Conservation (phyloP, 2,329 filamentous ascomycete species). For the Clarireedia sp. region DNA sequence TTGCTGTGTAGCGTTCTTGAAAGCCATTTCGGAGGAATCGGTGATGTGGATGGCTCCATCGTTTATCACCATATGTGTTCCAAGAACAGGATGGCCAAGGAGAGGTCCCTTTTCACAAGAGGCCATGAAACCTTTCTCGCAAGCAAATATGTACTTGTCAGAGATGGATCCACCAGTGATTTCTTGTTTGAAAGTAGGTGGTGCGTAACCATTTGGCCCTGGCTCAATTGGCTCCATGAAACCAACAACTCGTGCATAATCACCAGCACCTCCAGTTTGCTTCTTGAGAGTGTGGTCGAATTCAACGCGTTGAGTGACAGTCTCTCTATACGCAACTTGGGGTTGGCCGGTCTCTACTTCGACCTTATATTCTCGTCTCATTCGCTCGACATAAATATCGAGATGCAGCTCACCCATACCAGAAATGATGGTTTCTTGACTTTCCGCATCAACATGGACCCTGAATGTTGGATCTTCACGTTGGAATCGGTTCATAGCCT, state of each 20-base stretch:
- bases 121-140: constrained; percentile 85
- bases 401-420: constrained; percentile 98
- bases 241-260: constrained; percentile 87
- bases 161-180: constrained; percentile 85
- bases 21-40: constrained; percentile 93
- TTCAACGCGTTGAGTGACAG: constrained; percentile 67
- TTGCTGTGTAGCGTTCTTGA: constrained; percentile 90
- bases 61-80: constrained; percentile 83
- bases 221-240: constrained; percentile 74
- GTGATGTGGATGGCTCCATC: constrained; percentile 97
- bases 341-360: constrained; percentile 94
- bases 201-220: constrained; percentile 43
- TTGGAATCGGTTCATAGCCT: constrained; percentile 98
- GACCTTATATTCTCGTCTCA: constrained; percentile 92
- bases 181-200: constrained; percentile 77
- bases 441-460: constrained; percentile 84
- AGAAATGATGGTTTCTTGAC: constrained; percentile 93
- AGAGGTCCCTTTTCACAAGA: constrained; percentile 81
- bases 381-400: constrained; percentile 95
- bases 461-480: constrained; percentile 97
- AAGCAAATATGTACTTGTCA: constrained; percentile 92
- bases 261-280: constrained; percentile 90
- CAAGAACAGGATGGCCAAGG: constrained; percentile 87
- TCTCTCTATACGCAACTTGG: constrained; percentile 95
- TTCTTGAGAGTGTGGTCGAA: constrained; percentile 95